Conservation (phyloP, 768 basidiomycete species). For the Auricularia cornea region DNA sequence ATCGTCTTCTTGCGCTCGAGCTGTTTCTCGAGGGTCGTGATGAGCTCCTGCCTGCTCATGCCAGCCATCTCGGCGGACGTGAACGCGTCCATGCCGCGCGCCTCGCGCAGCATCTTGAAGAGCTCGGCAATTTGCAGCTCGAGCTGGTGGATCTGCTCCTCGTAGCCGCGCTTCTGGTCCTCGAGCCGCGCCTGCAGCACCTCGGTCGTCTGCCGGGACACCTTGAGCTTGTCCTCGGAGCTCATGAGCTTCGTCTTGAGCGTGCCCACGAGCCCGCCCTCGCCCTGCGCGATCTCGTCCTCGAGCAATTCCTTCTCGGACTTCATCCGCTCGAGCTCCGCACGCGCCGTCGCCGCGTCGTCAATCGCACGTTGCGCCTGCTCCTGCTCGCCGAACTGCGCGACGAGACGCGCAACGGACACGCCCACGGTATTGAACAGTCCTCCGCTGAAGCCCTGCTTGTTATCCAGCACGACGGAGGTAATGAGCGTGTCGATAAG, state of each 20-base stretch:
- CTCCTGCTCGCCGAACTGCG: slow-evolving; percentile 86
- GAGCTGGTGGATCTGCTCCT: slow-evolving; percentile 79
- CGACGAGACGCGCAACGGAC: slow-evolving; percentile 81
- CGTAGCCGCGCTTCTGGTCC: slow-evolving; percentile 68
- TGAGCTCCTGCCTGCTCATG: slow-evolving; percentile 75
- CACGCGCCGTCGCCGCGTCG: slow-evolving; percentile 64
- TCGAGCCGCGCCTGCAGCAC: slow-evolving; percentile 71
- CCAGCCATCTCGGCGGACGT: slow-evolving; percentile 49
- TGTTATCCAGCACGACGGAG: slow-evolving; percentile 88
- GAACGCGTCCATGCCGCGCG: slow-evolving; percentile 69
- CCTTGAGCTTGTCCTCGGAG: slow-evolving; percentile 66
- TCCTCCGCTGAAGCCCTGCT: slow-evolving; percentile 51
- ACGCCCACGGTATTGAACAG: slow-evolving; percentile 81
- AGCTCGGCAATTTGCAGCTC: slow-evolving; percentile 90
- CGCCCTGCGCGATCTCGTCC: slow-evolving; percentile 71
- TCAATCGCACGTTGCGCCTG: slow-evolving; percentile 67
- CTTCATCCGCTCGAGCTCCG: slow-evolving; percentile 53
- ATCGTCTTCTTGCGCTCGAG: slow-evolving; percentile 80
- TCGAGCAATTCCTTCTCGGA: slow-evolving; percentile 78
- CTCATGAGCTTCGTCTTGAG: slow-evolving; percentile 63
- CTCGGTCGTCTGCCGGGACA: slow-evolving; percentile 72
- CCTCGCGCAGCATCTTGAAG: slow-evolving; percentile 87
- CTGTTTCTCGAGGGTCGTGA: slow-evolving; percentile 72
- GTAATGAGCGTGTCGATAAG: slow-evolving; percentile 84
- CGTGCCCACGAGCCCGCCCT: slow-evolving; percentile 75